phyloP scores from a whole-genome alignment of 2,329 filamentous ascomycete species.

The Pezicula carpinea region DNA sequence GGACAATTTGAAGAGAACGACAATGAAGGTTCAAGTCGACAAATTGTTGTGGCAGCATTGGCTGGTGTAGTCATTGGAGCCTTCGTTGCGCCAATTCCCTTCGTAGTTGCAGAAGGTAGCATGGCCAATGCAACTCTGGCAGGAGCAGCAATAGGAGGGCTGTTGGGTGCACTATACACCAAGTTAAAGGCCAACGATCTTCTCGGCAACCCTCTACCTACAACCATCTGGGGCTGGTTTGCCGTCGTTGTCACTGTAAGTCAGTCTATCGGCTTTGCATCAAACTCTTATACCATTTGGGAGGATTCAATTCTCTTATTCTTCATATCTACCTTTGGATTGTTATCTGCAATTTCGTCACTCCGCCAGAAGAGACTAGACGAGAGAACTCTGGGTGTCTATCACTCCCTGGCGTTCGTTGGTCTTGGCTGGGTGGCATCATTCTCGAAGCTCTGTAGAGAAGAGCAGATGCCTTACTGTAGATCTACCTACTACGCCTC shows the following conservation, averaged over 20 bases:
- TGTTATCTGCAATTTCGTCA: conserved; percentile 69
- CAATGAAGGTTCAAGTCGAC: conserved; percentile 20
- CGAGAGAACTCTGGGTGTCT: conserved; percentile 72
- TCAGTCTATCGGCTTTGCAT: conserved; percentile 90
- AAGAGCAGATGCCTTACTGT: conserved; percentile 98
- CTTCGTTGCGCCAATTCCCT: conserved; percentile 17
- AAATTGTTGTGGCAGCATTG: conserved; percentile 19
- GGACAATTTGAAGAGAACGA: conserved; percentile 13
- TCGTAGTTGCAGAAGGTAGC: conserved; percentile 10
- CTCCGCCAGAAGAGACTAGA: conserved; percentile 63
- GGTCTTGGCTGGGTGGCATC: conserved; percentile 75
- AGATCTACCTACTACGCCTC: conserved; percentile 94
- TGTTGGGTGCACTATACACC: conserved; percentile 36
- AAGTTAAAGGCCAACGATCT: conserved; percentile 16
- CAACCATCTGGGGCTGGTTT: conserved; percentile 84
- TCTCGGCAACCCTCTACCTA: conserved; percentile 56
- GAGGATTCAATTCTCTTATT: conserved; percentile 93
- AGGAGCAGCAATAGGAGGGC: conserved; percentile 19
- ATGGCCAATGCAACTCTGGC: conserved; percentile 18
- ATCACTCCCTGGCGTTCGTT: conserved; percentile 81
- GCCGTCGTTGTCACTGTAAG: conserved; percentile 75
- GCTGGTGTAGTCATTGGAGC: conserved; percentile 22
- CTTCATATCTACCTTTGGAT: conserved; percentile 83
- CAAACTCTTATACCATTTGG: conserved; percentile 98
- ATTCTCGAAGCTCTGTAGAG: conserved; percentile 86